Evolutionary conservation across 345 rosid species (phyloP).

Genomic region (Rhodomyrtus tomentosa): DNA sequence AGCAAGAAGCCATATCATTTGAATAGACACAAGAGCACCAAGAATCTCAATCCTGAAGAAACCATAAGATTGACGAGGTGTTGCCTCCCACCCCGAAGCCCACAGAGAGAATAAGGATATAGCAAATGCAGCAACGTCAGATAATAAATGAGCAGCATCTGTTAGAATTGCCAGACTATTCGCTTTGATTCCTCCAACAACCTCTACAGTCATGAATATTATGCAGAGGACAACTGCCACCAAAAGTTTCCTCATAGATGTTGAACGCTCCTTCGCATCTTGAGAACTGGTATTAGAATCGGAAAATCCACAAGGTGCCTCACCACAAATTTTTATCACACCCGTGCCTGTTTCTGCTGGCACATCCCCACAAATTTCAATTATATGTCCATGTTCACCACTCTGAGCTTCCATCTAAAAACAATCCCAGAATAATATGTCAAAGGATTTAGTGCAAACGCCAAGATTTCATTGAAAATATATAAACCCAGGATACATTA

Average conservation of each 20-base stretch:
- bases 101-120: conserved; percentile 57
- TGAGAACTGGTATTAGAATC: conserved; percentile 29
- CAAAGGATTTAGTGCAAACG: background rate
- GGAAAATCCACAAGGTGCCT: conserved; percentile 45
- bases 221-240: conserved; percentile 42
- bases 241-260: conserved; percentile 42
- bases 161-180: conserved; percentile 66
- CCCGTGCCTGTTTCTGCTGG: conserved; percentile 8
- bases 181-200: conserved; percentile 55
- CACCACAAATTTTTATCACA: conserved; percentile 34
- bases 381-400: conserved; percentile 23
- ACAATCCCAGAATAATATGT: background rate
- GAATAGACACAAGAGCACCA: conserved; percentile 55
- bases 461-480: background rate
- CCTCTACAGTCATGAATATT: conserved; percentile 55
- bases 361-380: conserved; percentile 37
- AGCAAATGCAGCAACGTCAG: conserved; percentile 64
- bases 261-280: conserved; percentile 43
- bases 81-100: conserved; percentile 72
- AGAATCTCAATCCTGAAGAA: conserved; percentile 56
- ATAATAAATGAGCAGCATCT: conserved; percentile 58
- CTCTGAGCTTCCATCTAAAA: conserved; percentile 31
- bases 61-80: conserved; percentile 56
- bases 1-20: conserved; percentile 64
- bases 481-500: background rate